These are phyloP conservation scores for Alternaria triticimaculans DNA, from an alignment of 2,329 filamentous ascomycete species.

Conservation along the genomic window DNA sequence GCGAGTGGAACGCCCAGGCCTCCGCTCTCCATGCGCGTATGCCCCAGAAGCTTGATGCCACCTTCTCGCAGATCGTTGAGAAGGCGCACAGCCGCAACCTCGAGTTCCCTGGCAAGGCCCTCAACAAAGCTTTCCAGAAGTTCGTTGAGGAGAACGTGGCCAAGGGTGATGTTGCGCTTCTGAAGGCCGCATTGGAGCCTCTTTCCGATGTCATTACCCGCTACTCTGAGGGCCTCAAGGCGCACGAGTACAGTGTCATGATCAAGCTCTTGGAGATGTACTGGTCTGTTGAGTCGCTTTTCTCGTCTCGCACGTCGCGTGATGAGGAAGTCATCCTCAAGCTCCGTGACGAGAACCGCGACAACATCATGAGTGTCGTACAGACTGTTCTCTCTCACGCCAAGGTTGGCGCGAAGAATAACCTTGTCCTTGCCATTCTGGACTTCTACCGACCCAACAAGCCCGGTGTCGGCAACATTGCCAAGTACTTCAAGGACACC, in stretches of 20 bases:
- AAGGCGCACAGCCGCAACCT: conserved; percentile 76
- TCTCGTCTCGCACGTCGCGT: conserved; percentile 81
- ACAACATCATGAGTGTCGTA: conserved; percentile 83
- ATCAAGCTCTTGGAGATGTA: conserved; percentile 80
- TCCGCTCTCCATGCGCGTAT: conserved; percentile 97
- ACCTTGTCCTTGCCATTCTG: conserved; percentile 86
- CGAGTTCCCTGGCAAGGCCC: conserved; percentile 91
- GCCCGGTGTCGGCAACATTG: conserved; percentile 85
- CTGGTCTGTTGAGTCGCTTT: conserved; percentile 82
- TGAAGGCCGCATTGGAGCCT: conserved; percentile 76
- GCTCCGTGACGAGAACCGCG: conserved; percentile 95
- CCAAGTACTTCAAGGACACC: conserved; percentile 82
- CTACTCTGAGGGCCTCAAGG: conserved; percentile 88
- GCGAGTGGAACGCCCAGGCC: conserved; percentile 95
- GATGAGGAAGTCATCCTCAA: conserved; percentile 94
- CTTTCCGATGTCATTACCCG: conserved; percentile 77
- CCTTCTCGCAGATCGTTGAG: conserved; percentile 85
- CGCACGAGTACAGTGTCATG: conserved; percentile 85
- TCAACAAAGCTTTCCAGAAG: conserved; percentile 82
- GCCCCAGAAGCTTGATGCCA: conserved; percentile 88
- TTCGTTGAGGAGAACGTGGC: conserved; percentile 88
- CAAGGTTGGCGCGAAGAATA: conserved; percentile 91
- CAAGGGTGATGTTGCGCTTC: conserved; percentile 72
- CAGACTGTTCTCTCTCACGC: conserved; percentile 93
- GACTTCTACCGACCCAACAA: conserved; percentile 96